phyloP scores from a whole-genome alignment of 208 protist species.

The Leishmania tropica region DNA sequence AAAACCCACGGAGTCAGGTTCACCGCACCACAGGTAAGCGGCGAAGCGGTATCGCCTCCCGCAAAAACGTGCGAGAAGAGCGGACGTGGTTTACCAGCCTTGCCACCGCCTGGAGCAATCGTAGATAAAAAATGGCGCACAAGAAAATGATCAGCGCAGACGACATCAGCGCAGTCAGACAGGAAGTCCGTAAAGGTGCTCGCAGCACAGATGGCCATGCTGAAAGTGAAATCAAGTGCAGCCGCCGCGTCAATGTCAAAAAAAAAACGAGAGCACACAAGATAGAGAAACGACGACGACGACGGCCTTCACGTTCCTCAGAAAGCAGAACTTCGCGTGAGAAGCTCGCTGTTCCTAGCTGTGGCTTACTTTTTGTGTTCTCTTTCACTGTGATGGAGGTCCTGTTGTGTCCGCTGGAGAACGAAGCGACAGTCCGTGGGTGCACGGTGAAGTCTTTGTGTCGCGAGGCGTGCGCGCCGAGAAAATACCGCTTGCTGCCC shows the following conservation, averaged over 20 bases:
- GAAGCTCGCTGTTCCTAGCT: neutral
- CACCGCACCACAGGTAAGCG: conserved; percentile 15
- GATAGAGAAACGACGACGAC: neutral
- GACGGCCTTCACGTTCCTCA: neutral
- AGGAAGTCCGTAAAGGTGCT: conserved; percentile 12
- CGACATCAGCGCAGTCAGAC: conserved; percentile 29
- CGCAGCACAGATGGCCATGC: conserved; percentile 13
- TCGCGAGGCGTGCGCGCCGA: neutral
- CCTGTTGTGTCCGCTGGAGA: neutral
- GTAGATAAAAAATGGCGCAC: conserved; percentile 9
- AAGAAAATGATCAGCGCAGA: conserved; percentile 9
- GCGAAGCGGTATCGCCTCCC: neutral
- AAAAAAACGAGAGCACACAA: neutral
- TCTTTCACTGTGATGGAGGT: too few species aligned
- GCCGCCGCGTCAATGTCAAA: neutral
- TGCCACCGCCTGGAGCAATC: neutral
- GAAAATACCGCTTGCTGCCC: neutral
- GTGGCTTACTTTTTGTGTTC: too few species aligned
- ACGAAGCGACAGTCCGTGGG: too few species aligned
- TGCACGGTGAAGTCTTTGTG: neutral
- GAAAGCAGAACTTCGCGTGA: neutral
- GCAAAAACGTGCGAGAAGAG: conserved; percentile 5
- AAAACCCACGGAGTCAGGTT: conserved; percentile 11
- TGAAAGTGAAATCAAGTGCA: neutral
- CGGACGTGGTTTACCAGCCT: neutral